phyloP scores from a whole-genome alignment of 805 yeast species.

The Osmozyma mogii region DNA sequence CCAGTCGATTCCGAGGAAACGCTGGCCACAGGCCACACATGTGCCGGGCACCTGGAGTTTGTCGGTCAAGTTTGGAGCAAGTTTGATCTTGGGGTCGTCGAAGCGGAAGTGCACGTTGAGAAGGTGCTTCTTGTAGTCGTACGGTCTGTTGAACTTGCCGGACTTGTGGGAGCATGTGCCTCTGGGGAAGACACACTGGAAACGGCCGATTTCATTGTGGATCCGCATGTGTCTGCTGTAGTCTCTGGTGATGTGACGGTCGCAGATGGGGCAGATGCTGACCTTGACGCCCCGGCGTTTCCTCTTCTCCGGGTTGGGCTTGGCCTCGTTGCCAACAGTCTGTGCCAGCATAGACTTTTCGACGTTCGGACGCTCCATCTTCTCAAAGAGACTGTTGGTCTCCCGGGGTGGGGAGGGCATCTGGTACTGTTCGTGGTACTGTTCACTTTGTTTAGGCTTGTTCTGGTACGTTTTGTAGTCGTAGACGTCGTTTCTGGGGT shows the following conservation, averaged over 20 bases:
- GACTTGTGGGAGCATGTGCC: slow-evolving; percentile 34
- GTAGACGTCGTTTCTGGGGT: too few species aligned
- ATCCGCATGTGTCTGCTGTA: slow-evolving; percentile 35
- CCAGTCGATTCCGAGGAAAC: slow-evolving; percentile 48
- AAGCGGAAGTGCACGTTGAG: slow-evolving; percentile 35
- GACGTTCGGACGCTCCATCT: too few species aligned
- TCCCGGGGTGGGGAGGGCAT: too few species aligned
- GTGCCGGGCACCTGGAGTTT: slow-evolving; percentile 30
- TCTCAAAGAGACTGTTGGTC: too few species aligned
- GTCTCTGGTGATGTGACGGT: slow-evolving; percentile 34
- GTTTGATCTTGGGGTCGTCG: slow-evolving; percentile 33
- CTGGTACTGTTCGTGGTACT: too few species aligned
- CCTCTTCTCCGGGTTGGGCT: slow-evolving; percentile 23
- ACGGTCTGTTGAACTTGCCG: slow-evolving; percentile 36
- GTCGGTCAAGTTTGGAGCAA: slow-evolving; percentile 33
- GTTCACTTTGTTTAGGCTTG: too few species aligned
- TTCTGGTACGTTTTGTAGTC: too few species aligned
- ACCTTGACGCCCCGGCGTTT: slow-evolving; percentile 27
- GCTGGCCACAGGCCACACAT: slow-evolving; percentile 41
- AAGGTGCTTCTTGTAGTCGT: slow-evolving; percentile 38
- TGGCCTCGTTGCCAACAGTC: background rate
- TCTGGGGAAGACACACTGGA: slow-evolving; percentile 35
- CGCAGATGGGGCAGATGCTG: slow-evolving; percentile 31
- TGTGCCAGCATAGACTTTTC: too few species aligned
- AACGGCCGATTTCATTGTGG: slow-evolving; percentile 36